Base-by-base conservation (phyloP, 768 basidiomycete species). In the Clavaria fumosa region DNA sequence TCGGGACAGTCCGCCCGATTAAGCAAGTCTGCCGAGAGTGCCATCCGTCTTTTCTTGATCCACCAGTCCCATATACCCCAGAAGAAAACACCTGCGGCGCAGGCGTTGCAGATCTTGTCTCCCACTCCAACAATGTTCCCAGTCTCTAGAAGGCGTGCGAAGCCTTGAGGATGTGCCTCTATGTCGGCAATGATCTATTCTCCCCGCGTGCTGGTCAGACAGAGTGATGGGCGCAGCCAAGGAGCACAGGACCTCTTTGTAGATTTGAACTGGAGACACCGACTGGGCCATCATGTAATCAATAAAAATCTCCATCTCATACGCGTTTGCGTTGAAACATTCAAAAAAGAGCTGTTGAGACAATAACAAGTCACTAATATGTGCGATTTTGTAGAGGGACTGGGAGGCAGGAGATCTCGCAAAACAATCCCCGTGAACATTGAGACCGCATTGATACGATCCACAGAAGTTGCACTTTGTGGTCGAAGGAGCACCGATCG, bases 31-130 rank as follows among this genome's bases (percentile, higher is more conserved):
- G 75, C 74, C 37, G 79, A 53, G 44, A 70, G 66, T 11, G 77
- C 82, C 47, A 75, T 79, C 56, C 63, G 66, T 20, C 83, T 69
- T 54, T 86, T 82, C 35, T 77, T 62, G 23, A 85, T 58, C 82
- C 84, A 86, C 83, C 83, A 88, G 26, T 77, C 80, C 43, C 66
- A 72, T 31, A 86, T 50, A 7, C 83, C 83, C 63, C 73, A 81
- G 2, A 85, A 59, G 12, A 86, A 60, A 2, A 84, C 67, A 51
- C 85, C 81, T 0, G 73, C 64, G 1, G 84, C 78, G 50, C 83
- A 88, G 28, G 70, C 55, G 44, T 83, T 62, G 50, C 83, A 88
- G 30, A 77, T 70, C 34, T 61, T 67, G 32, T 53, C 64, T 17
- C 76, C 69, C n/a, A 78, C 70, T 2, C 69, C 65, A 18, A 63